Evolutionary conservation across 2,329 filamentous ascomycete genomes (phyloP), one percentile per base, ranked within the genome.

Genomic region (Fusarium solani-melongenae): DNA sequence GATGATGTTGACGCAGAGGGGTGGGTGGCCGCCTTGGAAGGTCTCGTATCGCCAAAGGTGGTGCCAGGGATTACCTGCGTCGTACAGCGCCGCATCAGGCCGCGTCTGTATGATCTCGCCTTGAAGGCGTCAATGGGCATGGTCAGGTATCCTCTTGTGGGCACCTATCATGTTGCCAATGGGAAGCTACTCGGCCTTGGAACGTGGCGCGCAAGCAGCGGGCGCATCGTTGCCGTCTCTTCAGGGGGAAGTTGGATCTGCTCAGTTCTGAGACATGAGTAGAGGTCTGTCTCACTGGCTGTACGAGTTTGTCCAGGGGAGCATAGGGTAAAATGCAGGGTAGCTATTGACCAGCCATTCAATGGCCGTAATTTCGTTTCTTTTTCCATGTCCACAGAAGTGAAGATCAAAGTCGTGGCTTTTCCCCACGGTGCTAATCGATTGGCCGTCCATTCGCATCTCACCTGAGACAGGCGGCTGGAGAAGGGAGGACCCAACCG

Each of bases 161-260:
- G 81, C 0, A 83, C 82, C 0, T 83, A 78, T 38, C 80, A 82
- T 14, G 75, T 77, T 6, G 59, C 73, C 2, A 69, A 80, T n/a
- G 80, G 80, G 3, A 69, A 53, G 2, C 46, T 80, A 0, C 71
- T 82, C 1, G 81, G 81, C 0, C 55, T 83, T 2, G 81, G 81
- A 2, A 75, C 53, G 0, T 83, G 81, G 81, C 72, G 81, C 2
- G 77, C 78, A 5, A 78, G 80, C 22, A 69, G 66, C 8, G 77
- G 76, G 20, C 78, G 80, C 2, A 77, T 83, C 24, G 78, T 79
- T 49, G 81, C 81, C 3, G 69, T 82, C 4, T 76, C 75, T n/a
- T 74, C 70, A 12, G 81, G 81, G 3, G 81, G 81, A 3, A 72
- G 78, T 20, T 82, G 80, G 77, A 75, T 83, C 10, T 82, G 80